Base-by-base conservation (phyloP, 805 yeast species). In the Ogataea populi-albae region DNA sequence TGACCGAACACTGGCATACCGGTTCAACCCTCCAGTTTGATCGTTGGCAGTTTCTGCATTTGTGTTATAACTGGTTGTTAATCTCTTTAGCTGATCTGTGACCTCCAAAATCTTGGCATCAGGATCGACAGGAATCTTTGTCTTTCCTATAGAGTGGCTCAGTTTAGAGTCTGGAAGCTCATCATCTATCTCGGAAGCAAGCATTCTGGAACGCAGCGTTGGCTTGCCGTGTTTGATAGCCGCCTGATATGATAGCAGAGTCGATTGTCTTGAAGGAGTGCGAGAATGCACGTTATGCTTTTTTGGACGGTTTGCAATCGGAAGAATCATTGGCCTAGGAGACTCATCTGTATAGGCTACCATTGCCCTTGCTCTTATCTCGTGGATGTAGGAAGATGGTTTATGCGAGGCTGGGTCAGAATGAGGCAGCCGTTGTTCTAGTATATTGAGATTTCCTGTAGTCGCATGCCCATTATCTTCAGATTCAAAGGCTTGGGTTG, bases 121-220 rank as follows among this genome's bases (percentile, higher is more conserved):
- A 4, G 64, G 61, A 31, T 57, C 57, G 5, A 50, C 42, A 3
- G 63, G 62, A 14, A 49, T 40, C 38, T 50, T 58, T 4, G 61
- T 55, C 27, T 46, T 49, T 3, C 52, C 54, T 7, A 40, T 40
- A 1, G 49, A 38, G 33, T 59, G 63, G 11, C 60, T 47, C 38
- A 50, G 38, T 12, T 52, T 59, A 10, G 64, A 60, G 39, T 59
- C 62, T 1, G 64, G 64, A 19, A 58, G 39, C 38, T 77, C 86
- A 22, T 68, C 75, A 43, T 81, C 89, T 23, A 83, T 79, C 55
- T 83, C 93, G 17, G 82, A 74, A 2, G 89, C 91, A 41, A 84
- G 64, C 59, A 83, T 66, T 32, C 93, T 68, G 45, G 82, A 68
- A 30, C 86, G 69, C 17, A 83, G 84, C 35, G 77, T 71, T 39